A percentile compares a stretch with the other conserved stretches of the same genome.
phyloP scores from a whole-genome alignment of 1,139 yeast genomes.

The Kodamaea derodonti region DNA sequence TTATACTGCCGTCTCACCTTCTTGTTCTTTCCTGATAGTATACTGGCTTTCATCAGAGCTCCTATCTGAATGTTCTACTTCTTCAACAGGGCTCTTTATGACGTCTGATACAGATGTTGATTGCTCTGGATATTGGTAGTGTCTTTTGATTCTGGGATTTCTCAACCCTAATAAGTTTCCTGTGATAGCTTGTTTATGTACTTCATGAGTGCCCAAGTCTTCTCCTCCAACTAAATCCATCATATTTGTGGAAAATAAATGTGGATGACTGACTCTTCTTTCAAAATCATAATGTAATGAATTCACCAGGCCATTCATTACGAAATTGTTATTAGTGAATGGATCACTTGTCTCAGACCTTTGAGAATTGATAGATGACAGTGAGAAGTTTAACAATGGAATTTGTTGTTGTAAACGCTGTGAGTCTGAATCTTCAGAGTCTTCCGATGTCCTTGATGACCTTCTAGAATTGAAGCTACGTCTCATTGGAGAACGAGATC shows the following conservation, averaged over 20 bases:
- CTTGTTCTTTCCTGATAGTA: conserved; percentile 12
- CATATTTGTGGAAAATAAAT: conserved; percentile 14
- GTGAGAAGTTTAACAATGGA: conserved; percentile 34
- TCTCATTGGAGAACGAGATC: conserved; percentile 5
- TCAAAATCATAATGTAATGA: conserved; percentile 33
- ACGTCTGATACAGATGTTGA: conserved; percentile 1
- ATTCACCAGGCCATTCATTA: conserved; percentile 12
- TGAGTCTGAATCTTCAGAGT: conserved; percentile 13
- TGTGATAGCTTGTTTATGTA: conserved; percentile 7
- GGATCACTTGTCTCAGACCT: conserved; percentile 4
- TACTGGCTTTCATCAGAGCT: conserved; percentile 14
- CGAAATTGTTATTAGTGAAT: conserved; percentile 2
- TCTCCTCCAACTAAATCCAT: conserved; percentile 29
- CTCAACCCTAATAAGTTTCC: conserved; percentile 26
- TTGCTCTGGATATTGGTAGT: conserved; percentile 21
- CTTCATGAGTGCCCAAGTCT: conserved; percentile 9
- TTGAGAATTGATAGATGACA: conserved; percentile 21
- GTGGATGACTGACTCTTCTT: conserved; percentile 19
- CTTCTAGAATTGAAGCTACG: conserved; percentile 11
- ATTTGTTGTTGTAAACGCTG: conserved; percentile 35
- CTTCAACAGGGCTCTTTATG: conserved; percentile 5
- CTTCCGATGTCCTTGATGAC: conserved; percentile 25
- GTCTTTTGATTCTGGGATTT: conserved; percentile 36
- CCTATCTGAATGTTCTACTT: conserved; percentile 6
- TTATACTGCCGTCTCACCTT: neutral